A percentile compares a stretch with the other conserved stretches of the same genome.
Conservation (phyloP, 495 filamentous ascomycete species). For the Extremus antarcticus region DNA sequence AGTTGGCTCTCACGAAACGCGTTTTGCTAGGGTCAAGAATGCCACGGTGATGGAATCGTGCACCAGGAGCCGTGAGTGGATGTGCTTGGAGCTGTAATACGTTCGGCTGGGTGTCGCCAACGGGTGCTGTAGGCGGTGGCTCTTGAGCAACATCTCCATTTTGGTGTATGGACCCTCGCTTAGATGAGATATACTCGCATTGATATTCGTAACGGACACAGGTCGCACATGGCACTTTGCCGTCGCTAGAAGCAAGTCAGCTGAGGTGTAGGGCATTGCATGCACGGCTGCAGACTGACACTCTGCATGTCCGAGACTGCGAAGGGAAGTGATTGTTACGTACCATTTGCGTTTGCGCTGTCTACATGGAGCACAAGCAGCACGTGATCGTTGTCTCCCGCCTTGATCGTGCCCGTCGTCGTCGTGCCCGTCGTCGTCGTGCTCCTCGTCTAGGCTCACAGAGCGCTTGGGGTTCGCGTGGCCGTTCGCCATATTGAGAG, state of each 20-base stretch:
- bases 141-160: constrained; percentile 15
- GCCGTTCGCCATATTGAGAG: not conserved
- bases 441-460: not conserved
- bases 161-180: constrained; percentile 7
- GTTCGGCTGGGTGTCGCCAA: not conserved
- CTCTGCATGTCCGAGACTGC: too few species aligned
- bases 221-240: constrained; percentile 34
- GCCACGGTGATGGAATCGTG: constrained; percentile 23
- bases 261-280: too few species aligned
- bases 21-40: constrained; percentile 23
- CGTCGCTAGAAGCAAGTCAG: too few species aligned
- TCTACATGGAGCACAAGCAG: constrained; percentile 41
- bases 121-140: not conserved
- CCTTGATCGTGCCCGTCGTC: not conserved
- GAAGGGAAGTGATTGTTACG: too few species aligned
- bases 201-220: constrained; percentile 37
- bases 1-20: constrained; percentile 37
- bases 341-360: constrained; percentile 40
- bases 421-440: not conserved
- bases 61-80: constrained; percentile 11
- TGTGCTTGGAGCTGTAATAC: constrained; percentile 13
- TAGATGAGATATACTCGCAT: constrained; percentile 31
- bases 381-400: constrained; percentile 24
- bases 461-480: not conserved
- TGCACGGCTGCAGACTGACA: too few species aligned